phyloP scores from a whole-genome alignment of 1,284 basidiomycete species.

The Ustilago hordei region DNA sequence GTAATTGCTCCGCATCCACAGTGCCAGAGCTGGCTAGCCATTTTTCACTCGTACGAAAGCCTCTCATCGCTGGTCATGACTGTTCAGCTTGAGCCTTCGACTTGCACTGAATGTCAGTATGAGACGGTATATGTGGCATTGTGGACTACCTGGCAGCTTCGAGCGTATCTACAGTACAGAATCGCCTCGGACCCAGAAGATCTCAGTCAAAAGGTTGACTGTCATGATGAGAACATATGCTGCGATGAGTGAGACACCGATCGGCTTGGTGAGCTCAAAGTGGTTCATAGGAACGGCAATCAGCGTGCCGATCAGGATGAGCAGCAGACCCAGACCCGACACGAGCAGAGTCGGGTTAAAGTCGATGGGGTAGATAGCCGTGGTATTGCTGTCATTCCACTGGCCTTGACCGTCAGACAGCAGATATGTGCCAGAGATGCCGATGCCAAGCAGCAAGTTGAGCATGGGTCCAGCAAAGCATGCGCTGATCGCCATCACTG shows the following conservation, averaged over 20 bases:
- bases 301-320: constrained; percentile 81
- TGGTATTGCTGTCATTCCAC: constrained; percentile 21
- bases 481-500: constrained; percentile 77
- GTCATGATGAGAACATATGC: constrained; percentile 74
- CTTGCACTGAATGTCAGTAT: background rate
- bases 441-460: constrained; percentile 91
- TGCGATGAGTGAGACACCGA: constrained; percentile 82
- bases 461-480: constrained; percentile 97
- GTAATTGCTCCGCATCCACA: background rate
- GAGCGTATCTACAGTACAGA: constrained; percentile 23
- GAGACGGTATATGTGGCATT: background rate
- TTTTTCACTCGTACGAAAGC: constrained; percentile 29
- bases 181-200: constrained; percentile 47
- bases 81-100: background rate
- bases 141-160: background rate
- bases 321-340: constrained; percentile 81
- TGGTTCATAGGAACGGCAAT: constrained; percentile 86
- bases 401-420: constrained; percentile 33
- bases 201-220: constrained; percentile 56
- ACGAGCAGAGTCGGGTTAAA: constrained; percentile 87
- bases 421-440: constrained; percentile 76
- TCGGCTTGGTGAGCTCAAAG: constrained; percentile 81
- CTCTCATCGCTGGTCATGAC: background rate
- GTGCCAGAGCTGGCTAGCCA: constrained; percentile 43
- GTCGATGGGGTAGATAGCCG: constrained; percentile 75